Base-by-base conservation (phyloP, 1,139 yeast species). In the Pichia sp. region DNA sequence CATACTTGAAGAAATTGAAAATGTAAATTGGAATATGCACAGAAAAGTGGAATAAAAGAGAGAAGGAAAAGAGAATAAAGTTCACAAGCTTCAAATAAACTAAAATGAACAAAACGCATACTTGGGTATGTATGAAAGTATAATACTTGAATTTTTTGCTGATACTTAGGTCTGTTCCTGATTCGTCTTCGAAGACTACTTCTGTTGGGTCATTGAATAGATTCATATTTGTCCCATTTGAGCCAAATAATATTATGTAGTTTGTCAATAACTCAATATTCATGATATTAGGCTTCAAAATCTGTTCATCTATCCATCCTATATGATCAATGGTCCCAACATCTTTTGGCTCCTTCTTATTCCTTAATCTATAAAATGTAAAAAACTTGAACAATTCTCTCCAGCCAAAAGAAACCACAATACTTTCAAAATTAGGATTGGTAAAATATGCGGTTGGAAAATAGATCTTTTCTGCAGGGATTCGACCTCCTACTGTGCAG, bases 191-290 rank as follows among this genome's bases (percentile, higher is more conserved):
- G 3, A 27, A 27, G 10, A 6, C 27, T n/a, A 42, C 10, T 16
- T 27, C 42, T 4, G 36, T 29, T 44, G 52, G 51, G 4, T 55
- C 41, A 9, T 52, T 33, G 44, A 61, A 61, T 2, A 61, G 42
- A 16, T 60, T 54, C 16, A 63, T 51, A 43, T 61, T 58, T 3
- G 62, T 56, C 1, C 68, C 68, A 44, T 63, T 59, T 43, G 55
- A 57, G 20, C 67, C 66, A 56, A 64, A 60, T 5, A 64, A 48
- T 54, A 61, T 64, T 14, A 63, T 47, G 50, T 64, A 65, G 46
- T 64, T 65, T 0, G 67, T 48, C 2, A 64, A 54, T 17, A 64
- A 49, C 20, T 62, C 59, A 16, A 63, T 52, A 44, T 55, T 59
- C 29, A 57, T 49, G 3, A 40, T 10, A 49, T 60, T 59, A 30